Percentiles rank a stretch among this genome's conserved stretches.
Evolutionary conservation across 768 basidiomycete genomes (phyloP).

Genomic region (Epithele typhae): DNA sequence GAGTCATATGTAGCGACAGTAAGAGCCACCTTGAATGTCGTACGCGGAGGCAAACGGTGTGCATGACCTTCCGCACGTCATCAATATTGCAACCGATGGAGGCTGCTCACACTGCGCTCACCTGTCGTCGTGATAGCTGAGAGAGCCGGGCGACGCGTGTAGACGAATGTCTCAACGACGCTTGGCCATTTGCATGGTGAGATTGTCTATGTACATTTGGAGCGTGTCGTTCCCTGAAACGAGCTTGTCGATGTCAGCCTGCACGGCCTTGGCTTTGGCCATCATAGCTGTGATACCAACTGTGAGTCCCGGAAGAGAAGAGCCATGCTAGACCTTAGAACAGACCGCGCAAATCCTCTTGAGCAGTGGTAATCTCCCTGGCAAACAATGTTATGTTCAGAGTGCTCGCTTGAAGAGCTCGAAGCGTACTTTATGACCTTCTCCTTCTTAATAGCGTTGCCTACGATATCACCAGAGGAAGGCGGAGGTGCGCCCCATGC

Average conservation of each 20-base stretch:
- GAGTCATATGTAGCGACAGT: too few species aligned
- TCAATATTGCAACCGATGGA: too few species aligned
- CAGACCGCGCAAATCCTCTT: constrained; percentile 74
- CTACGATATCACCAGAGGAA: constrained; percentile 58
- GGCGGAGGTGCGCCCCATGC: constrained; percentile 19
- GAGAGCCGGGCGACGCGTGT: too few species aligned
- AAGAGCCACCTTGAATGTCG: too few species aligned
- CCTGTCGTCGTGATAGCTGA: too few species aligned
- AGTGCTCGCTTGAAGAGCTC: background rate
- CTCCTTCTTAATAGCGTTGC: constrained; percentile 76
- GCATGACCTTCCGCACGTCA: too few species aligned
- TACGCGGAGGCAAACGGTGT: too few species aligned
- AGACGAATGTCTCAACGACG: constrained; percentile 45
- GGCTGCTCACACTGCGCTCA: too few species aligned
- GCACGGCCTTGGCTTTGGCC: constrained; percentile 60
- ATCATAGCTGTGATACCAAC: constrained; percentile 60
- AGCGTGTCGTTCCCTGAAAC: constrained; percentile 75
- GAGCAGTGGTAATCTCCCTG: constrained; percentile 73
- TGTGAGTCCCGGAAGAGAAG: constrained; percentile 2
- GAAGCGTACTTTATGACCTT: constrained; percentile 66
- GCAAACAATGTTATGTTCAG: background rate
- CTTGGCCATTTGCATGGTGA: constrained; percentile 84
- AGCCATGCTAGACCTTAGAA: constrained; percentile 4
- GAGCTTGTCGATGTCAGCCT: constrained; percentile 79
- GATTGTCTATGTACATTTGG: constrained; percentile 87